Evolutionary conservation across 192 early-diverging fungal genomes (phyloP).

Genomic region (Podila epicladia): DNA sequence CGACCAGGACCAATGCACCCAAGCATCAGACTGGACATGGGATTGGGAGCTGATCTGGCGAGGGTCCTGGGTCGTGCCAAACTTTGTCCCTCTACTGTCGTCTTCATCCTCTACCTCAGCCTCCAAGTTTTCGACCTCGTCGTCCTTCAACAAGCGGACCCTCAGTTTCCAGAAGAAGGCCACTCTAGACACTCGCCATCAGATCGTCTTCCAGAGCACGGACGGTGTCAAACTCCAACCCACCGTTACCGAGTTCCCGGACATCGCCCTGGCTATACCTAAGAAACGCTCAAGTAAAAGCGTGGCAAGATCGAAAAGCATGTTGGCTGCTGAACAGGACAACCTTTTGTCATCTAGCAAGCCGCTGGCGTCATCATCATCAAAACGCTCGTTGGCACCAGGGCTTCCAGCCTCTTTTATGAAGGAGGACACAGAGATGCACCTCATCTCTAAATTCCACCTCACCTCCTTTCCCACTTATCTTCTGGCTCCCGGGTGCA

Average conservation of each 20-base stretch:
- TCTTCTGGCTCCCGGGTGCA: slow-evolving; percentile 17
- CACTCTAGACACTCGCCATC: slow-evolving; percentile 10
- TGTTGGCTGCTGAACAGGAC: neutral
- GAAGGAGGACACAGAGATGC: slow-evolving; percentile 37
- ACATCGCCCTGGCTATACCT: slow-evolving; percentile 16
- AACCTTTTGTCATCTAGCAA: neutral
- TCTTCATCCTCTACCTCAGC: neutral
- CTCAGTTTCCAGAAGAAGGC: slow-evolving; percentile 7
- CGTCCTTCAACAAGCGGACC: neutral
- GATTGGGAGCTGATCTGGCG: slow-evolving; percentile 31
- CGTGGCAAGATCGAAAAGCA: neutral
- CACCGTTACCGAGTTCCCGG: slow-evolving; percentile 24
- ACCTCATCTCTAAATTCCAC: slow-evolving; percentile 27
- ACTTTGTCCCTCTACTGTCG: slow-evolving; percentile 6
- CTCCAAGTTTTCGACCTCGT: neutral
- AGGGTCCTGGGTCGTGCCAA: slow-evolving; percentile 36
- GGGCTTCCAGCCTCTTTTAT: neutral
- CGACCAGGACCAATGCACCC: too few relatives aligned
- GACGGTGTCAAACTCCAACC: slow-evolving; percentile 26
- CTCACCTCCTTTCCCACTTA: slow-evolving; percentile 23
- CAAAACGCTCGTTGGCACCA: neutral
- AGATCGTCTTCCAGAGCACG: slow-evolving; percentile 12
- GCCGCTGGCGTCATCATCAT: neutral
- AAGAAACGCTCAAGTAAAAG: neutral
- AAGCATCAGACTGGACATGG: neutral